Evolutionary conservation across 768 basidiomycete genomes (phyloP), one percentile per base, ranked within the genome.

Genomic region (Royoungia palumana): DNA sequence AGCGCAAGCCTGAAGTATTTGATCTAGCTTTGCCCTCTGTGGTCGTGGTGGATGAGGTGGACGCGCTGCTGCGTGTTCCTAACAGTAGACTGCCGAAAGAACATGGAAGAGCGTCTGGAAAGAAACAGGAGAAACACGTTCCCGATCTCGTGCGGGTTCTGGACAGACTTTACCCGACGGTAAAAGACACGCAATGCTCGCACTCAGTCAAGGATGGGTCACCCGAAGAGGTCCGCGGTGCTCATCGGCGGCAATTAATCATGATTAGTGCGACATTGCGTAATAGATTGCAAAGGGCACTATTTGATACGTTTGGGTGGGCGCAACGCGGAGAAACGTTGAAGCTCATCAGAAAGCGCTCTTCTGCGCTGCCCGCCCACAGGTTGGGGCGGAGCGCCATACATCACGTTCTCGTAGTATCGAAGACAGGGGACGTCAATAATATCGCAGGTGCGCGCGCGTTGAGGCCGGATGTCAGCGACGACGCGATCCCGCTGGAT

Each of bases 21-120:
- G 71, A 73, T 45, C 51, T 86, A 41, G 56, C 64, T 6, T 67
- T 65, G 41, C 66, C 87, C 44, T 76, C 76, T 13, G 77, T 75
- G 2, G 74, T 90, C 40, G 81, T 82, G 30, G 80, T 89, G 46
- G 88, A 90, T 54, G 88, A 90, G 62, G 83, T 80, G 40, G 89
- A 90, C 59, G 85, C 82, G 63, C 69, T 89, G 35, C 71, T 91
- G 46, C 79, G 78, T 50, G 66, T 75, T 6, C 77, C 83, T 17
- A 36, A 5, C 8, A 41, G 64, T 60, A 50, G 73, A 70, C 49
- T 65, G 66, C 37, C 70, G 54, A 58, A 74, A 60, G 73, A 66
- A 43, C 62, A 57, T 43, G 62, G 64, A 49, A 75, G 72, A 58
- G 70, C 19, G 3, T 36, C 69, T 25, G 63, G 65, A 51, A 71